phyloP scores from a whole-genome alignment of 2,329 filamentous ascomycete genomes.

The Lecanosticta acicola region DNA sequence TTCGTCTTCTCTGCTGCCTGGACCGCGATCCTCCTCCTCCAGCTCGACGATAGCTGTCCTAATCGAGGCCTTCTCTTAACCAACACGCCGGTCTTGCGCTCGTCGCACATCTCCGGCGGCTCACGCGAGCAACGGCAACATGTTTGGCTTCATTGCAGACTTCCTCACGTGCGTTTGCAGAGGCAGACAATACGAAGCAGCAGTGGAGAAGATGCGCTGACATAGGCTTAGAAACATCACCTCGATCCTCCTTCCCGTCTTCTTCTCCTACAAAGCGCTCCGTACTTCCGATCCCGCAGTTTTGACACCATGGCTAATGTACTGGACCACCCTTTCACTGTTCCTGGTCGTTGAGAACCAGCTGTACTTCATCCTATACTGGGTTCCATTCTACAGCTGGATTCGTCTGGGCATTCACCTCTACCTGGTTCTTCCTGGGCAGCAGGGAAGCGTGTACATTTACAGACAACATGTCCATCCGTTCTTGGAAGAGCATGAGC shows the following conservation, averaged over 20 bases:
- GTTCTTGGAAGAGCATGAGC: constrained; percentile 80
- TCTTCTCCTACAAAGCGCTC: constrained; percentile 96
- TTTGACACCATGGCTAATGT: constrained; percentile 97
- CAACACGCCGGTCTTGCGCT: no score
- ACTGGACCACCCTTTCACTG: constrained; percentile 89
- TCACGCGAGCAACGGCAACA: constrained; percentile 32
- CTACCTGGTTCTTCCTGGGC: constrained; percentile 94
- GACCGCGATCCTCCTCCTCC: not conserved
- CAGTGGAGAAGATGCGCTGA: not conserved
- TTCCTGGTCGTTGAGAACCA: constrained; percentile 79
- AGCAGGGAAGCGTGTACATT: constrained; percentile 81
- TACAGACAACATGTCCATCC: constrained; percentile 84
- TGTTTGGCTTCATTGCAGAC: constrained; percentile 75
- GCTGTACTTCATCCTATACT: constrained; percentile 78
- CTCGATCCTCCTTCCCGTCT: constrained; percentile 89
- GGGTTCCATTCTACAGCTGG: constrained; percentile 93
- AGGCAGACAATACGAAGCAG: constrained; percentile 12
- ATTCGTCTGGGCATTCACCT: constrained; percentile 79
- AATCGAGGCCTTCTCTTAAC: not conserved
- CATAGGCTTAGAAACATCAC: constrained; percentile 62
- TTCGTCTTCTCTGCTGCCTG: not conserved
- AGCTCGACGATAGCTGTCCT: not conserved
- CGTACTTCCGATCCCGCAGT: constrained; percentile 85
- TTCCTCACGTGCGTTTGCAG: constrained; percentile 62
- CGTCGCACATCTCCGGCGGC: not conserved